Base-by-base conservation (phyloP, 768 basidiomycete species). In the Agaricus subrufescens region DNA sequence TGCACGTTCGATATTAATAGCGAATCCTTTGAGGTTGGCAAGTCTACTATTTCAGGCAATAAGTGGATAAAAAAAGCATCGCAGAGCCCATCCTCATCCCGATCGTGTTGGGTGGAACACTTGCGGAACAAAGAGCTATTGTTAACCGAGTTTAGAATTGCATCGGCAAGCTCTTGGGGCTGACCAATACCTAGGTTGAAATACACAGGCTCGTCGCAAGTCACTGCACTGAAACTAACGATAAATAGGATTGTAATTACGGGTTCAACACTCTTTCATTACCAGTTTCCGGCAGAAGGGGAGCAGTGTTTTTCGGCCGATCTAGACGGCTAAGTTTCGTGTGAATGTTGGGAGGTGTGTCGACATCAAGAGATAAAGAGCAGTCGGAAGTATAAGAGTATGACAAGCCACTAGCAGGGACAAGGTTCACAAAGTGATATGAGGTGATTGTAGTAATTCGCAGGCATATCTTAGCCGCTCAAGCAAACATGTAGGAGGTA, bases 391-490 rank as follows among this genome's bases (percentile, higher is more conserved):
- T 51, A 63, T 74, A 27, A 72, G 68, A 26, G 68, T 87, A 44
- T 83, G 50, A 67, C 61, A 27, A 81, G 85, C 51, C 84, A 82
- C 59, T 77, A 69, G 1, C 72, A 87, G 14, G 65, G 63, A 5
- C 75, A 73, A 34, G 70, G 75, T 23, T 73, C 73, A 30, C 72
- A 77, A 50, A 69, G 64, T 58, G 83, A 83, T 61, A 65, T 81
- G 46, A 82, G 79, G 58, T 67, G 72, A n/a, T 85, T 86, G 64
- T 73, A 85, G 67, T 66, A 73, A 30, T 77, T 81, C 61, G 79
- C 83, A 54, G 84, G 84, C 79, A 58, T 62, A 67, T 50, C 38
- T 46, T 8, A 29, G 34, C 14, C 27, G 31, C 15, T 9, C 3
- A n/a, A 31, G 14, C 11, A 11, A 14, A 26, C 9, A 27, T 5